Evolutionary conservation across 495 filamentous ascomycete genomes (phyloP), one percentile per base, ranked within the genome.

Genomic region (Bathelium albidoporum): DNA sequence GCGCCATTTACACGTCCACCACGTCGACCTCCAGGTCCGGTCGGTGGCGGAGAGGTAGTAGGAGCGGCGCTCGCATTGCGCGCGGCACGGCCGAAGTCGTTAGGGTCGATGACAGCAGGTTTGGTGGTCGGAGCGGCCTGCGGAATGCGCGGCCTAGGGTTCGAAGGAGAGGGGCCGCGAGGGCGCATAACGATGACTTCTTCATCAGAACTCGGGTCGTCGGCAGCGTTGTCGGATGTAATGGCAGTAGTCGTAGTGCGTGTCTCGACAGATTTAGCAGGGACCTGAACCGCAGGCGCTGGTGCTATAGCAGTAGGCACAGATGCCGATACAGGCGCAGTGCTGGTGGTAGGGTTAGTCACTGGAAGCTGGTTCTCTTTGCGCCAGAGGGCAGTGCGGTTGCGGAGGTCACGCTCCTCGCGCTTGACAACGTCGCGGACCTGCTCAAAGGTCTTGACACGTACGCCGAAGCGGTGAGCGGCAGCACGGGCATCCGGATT

Each of bases 401-500:
- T 83, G 64, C 81, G 81, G 71, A 77, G 81, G 66, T 85, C 83
- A 59, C 81, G 75, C 59, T 86, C 83, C 64, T 86, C 82, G 59
- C 82, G 80, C 34, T 77, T 78, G 58, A 86, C 81, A 26, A 79
- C 79, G 31, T 82, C 82, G 31, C 82, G 81, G 53, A 85, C 69
- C 63, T 85, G 83, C 66, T 83, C 80, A 31, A 85, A 81, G 59
- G 80, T 81, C 72, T 85, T 86, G 24, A 78, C 78, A 0, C 75
- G 77, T 52, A 87, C 81, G 11, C 82, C 83, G 62, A 85, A 87
- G 52, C 82, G 82, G 66, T 81, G 78, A 0, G 84, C 84, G 77
- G 82, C 84, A 1, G 76, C 66, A 58, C 81, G 76, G 10, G 82
- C 83, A 60, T 70, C 67, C 0, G 75, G 77, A 64, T 87, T 82